Conservation (phyloP, 1,139 yeast species). For the Blastobotrys apis region DNA sequence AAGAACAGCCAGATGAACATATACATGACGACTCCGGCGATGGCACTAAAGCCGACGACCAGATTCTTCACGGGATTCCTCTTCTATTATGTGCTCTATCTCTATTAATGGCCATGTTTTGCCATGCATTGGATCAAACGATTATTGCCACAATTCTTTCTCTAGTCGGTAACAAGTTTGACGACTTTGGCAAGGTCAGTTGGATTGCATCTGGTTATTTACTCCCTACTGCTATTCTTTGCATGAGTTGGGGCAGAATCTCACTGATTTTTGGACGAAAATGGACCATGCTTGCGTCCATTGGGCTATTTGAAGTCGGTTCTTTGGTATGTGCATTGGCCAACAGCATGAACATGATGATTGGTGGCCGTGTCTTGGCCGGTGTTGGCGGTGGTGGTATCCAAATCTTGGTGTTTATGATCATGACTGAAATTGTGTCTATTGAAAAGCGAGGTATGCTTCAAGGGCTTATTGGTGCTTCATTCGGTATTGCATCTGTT, state of each 20-base stretch:
- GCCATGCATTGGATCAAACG: conserved; percentile 66
- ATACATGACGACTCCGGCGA: conserved; percentile 13
- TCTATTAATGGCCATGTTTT: conserved; percentile 47
- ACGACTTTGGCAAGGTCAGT: conserved; percentile 51
- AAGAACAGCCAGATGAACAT: conserved; percentile 11
- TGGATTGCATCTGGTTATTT: conserved; percentile 62
- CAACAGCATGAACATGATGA: conserved; percentile 52
- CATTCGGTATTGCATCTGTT: conserved; percentile 54
- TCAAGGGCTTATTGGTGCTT: conserved; percentile 46
- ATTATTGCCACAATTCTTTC: conserved; percentile 54
- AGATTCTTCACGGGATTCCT: conserved; percentile 43
- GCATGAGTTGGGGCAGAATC: conserved; percentile 58
- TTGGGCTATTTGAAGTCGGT: conserved; percentile 57
- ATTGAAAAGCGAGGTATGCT: conserved; percentile 53
- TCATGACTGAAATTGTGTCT: conserved; percentile 58
- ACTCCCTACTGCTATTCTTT: conserved; percentile 54
- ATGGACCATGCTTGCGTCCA: conserved; percentile 45
- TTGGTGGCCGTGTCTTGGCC: conserved; percentile 66
- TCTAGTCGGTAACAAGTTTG: conserved; percentile 49
- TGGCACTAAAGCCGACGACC: conserved; percentile 25
- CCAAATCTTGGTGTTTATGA: conserved; percentile 54
- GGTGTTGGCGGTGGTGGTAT: conserved; percentile 76
- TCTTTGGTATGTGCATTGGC: conserved; percentile 59
- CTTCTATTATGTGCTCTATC: conserved; percentile 44
- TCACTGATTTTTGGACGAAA: conserved; percentile 62